Conservation (phyloP, 768 basidiomycete genomes). For the Lentinula sp. region DNA sequence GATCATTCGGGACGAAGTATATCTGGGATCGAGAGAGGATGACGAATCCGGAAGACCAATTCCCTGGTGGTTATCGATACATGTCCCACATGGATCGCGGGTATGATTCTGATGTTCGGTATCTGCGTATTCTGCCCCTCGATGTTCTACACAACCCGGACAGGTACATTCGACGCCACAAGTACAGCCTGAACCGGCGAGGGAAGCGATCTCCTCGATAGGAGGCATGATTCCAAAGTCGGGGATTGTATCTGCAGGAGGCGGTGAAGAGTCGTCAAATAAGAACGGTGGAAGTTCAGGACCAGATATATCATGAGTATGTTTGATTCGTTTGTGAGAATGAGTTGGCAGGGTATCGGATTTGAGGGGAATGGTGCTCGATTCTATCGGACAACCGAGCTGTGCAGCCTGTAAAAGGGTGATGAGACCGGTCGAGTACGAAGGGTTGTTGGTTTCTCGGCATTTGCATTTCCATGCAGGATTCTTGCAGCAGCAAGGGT, state of each 20-base stretch:
- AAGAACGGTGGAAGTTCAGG: constrained; percentile 47
- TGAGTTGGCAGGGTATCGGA: neutral
- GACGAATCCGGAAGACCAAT: constrained; percentile 35
- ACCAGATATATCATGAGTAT: constrained; percentile 16
- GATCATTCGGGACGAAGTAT: constrained; percentile 25
- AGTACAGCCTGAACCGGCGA: constrained; percentile 66
- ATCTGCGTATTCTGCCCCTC: constrained; percentile 42
- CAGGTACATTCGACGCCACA: constrained; percentile 67
- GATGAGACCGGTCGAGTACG: constrained; percentile 16
- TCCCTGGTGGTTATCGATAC: constrained; percentile 47
- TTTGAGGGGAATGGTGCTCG: neutral
- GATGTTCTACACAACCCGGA: constrained; percentile 69
- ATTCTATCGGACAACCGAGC: constrained; percentile 16
- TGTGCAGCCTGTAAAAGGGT: constrained; percentile 34
- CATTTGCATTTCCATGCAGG: constrained; percentile 49
- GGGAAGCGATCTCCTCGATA: constrained; percentile 47
- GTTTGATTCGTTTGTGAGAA: constrained; percentile 22
- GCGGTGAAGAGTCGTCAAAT: constrained; percentile 16
- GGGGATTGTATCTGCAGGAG: constrained; percentile 25
- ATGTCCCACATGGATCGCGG: constrained; percentile 50
- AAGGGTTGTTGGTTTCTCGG: constrained; percentile 3
- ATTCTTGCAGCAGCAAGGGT: constrained; percentile 57
- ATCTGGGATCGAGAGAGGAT: neutral
- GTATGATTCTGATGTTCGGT: constrained; percentile 39
- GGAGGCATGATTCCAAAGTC: constrained; percentile 56